Base-by-base conservation (phyloP, 108 stramenopile genomes). In the Cyclostephanos tholiformis region DNA sequence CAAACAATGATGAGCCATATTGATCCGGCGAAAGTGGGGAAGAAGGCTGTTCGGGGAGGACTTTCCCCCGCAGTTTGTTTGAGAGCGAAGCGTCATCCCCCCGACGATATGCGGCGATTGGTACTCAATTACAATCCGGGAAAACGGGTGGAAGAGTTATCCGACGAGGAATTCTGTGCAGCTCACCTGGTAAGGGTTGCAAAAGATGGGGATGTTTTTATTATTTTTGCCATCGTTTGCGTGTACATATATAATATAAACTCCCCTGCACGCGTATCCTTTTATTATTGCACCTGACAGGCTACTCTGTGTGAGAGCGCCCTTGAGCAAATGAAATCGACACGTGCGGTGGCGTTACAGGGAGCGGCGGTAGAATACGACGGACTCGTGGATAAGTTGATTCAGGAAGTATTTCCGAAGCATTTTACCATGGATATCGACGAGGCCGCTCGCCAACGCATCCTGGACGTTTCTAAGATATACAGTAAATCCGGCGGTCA, bases 1-100 rank as follows among this genome's bases (percentile, higher is more conserved):
- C 91, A 99, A 77, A 87, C 93, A 17, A 92, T 99, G 91, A 88
- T 88, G 82, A 80, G 77, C 36, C 95, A 93, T 59, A 74, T 91
- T 43, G 85, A 85, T 63, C 80, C 72, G 39, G 32, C 56, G 19
- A 74, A 67, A 38, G 65, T 62, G 17, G 32, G 32, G 32, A 49
- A 32, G 12, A 59, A 55, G 13, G 35, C 36, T 14, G 30, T 32
- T 49, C 73, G 46, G 29, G 48, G 46, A 52, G 51, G 64, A 13
- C 32, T 26, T 22, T 59, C 58, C 30, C 41, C 6, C 65, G 80
- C 61, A 55, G 85, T 78, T 23, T 86, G 71, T 51, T 72, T 43
- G 29, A 79, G 51, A 44, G 68, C 72, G 22, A 71, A 53, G 29
- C 48, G 52, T 4, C 22, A 30, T 19, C 84, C 84, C n/a, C 65